Evolutionary conservation across 2,329 filamentous ascomycete genomes (phyloP), one percentile per base, ranked within the genome.

Genomic region (Endocalyx cinctus): DNA sequence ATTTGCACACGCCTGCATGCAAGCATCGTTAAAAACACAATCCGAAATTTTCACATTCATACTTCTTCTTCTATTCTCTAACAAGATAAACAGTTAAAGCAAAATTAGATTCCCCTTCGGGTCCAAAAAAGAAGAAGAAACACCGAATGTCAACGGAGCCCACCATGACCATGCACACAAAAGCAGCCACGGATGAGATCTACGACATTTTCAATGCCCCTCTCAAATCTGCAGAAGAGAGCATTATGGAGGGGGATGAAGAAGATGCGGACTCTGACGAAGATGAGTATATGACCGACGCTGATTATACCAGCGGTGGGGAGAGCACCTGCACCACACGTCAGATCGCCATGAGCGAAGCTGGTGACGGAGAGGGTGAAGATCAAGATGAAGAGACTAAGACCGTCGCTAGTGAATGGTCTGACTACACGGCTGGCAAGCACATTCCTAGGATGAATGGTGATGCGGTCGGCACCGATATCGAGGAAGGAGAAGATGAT

Each of bases 101-200:
- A 37, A 96, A 96, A 49, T 69, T 97, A 34, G 87, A 92, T 51
- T 96, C 90, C 2, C 90, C 89, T 0, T 85, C 85, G 1, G 77
- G 81, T n/a, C 80, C 79, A 4, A 97, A 94, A 59, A 72, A 90
- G 35, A 84, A 82, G 44, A 86, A 86, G 58, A 92, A 84, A 57
- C 81, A 80, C 34, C 50, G 39, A 22, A 46, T 48, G 3, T 63
- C 72, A 3, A 67, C 73, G 32, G 90, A 97, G 59, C 86, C 89
- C n/a, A 98, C 92, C 2, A 96, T 98, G 89, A 98, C 92, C 1
- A 77, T 98, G 45, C 88, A 97, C 55, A 98, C 92, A 10, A 86
- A 79, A 49, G 90, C 92, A 45, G 92, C 92, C 5, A 96, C 90
- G 42, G 89, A 97, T 48, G 92, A 98, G 48, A 96, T 98, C 33